Percentiles rank a stretch among this genome's conserved stretches.
Evolutionary conservation across 2,329 filamentous ascomycete species (phyloP).

Genomic region (Conoideocrella luteorostrata): DNA sequence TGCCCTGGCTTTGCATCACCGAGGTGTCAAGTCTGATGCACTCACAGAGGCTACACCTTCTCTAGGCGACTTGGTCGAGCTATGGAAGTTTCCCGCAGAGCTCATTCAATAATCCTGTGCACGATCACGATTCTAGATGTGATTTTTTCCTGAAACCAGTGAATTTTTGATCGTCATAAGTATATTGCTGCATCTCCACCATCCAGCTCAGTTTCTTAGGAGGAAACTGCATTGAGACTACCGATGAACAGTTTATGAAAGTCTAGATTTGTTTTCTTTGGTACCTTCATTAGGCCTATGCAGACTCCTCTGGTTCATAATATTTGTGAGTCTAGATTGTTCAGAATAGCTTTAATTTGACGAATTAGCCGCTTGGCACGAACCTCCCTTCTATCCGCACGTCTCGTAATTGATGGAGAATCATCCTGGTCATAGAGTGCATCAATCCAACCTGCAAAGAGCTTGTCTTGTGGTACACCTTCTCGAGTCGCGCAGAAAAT

Average conservation of each 20-base stretch:
- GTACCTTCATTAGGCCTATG: too few species aligned
- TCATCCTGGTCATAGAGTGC: not conserved
- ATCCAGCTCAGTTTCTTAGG: too few species aligned
- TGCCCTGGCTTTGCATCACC: conserved; percentile 23
- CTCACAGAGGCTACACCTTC: not conserved
- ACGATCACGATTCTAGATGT: not conserved
- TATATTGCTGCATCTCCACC: too few species aligned
- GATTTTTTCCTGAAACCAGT: too few species aligned
- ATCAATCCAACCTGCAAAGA: not conserved
- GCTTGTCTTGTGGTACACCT: not conserved
- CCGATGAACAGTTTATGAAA: too few species aligned
- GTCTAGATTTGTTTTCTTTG: not conserved
- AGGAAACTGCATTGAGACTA: too few species aligned
- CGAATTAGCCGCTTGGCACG: not conserved
- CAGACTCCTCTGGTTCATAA: too few species aligned
- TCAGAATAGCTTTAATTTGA: not conserved
- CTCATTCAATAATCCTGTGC: not conserved
- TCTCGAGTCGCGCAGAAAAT: not conserved
- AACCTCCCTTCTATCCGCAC: not conserved
- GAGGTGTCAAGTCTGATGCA: not conserved
- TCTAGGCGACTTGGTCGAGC: conserved; percentile 23
- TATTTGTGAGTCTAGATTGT: not conserved
- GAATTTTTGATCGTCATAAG: too few species aligned
- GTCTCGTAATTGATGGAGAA: not conserved
- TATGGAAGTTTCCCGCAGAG: conserved; percentile 27